These are phyloP conservation scores for Tricholoma terreum DNA, from an alignment of 768 basidiomycete species.

Conservation along the genomic window DNA sequence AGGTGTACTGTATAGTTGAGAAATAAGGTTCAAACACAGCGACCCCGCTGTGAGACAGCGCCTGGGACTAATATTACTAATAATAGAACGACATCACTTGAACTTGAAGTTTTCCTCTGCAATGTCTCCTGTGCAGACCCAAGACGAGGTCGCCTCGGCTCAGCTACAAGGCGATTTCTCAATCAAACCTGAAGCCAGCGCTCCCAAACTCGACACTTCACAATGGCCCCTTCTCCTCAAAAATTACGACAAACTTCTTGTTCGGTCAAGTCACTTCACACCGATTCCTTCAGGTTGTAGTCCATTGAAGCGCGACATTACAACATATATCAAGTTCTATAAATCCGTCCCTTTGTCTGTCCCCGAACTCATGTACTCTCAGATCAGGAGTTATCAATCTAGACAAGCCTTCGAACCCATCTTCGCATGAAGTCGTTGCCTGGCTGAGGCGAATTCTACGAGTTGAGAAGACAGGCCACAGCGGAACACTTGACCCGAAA, in stretches of 20 bases:
- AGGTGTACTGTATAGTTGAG: slow-evolving; percentile 54
- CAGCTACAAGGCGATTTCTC: slow-evolving; percentile 74
- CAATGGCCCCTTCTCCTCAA: slow-evolving; percentile 97
- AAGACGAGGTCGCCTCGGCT: slow-evolving; percentile 68
- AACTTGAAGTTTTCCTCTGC: slow-evolving; percentile 2
- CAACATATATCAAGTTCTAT: slow-evolving; percentile 82
- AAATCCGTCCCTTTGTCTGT: background rate
- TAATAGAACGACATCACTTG: background rate
- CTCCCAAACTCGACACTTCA: slow-evolving; percentile 87
- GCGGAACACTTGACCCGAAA: slow-evolving; percentile 97
- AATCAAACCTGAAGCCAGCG: slow-evolving; percentile 73
- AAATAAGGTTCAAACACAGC: slow-evolving; percentile 28
- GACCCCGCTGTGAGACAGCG: background rate
- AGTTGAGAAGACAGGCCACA: slow-evolving; percentile 98
- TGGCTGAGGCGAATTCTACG: slow-evolving; percentile 97
- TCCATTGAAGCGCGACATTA: slow-evolving; percentile 93
- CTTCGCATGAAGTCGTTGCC: slow-evolving; percentile 98
- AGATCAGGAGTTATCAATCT: slow-evolving; percentile 99
- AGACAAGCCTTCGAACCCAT: slow-evolving; percentile 99
- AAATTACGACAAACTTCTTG: slow-evolving; percentile 96
- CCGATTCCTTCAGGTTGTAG: slow-evolving; percentile 93
- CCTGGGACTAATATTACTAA: background rate
- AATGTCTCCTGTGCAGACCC: slow-evolving; percentile 50
- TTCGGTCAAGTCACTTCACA: slow-evolving; percentile 95
- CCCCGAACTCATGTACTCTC: slow-evolving; percentile 6